A percentile compares a stretch with the other conserved stretches of the same genome.
Conservation (phyloP, 129 eudicot genomes). For the Flaveria ramosissima region DNA sequence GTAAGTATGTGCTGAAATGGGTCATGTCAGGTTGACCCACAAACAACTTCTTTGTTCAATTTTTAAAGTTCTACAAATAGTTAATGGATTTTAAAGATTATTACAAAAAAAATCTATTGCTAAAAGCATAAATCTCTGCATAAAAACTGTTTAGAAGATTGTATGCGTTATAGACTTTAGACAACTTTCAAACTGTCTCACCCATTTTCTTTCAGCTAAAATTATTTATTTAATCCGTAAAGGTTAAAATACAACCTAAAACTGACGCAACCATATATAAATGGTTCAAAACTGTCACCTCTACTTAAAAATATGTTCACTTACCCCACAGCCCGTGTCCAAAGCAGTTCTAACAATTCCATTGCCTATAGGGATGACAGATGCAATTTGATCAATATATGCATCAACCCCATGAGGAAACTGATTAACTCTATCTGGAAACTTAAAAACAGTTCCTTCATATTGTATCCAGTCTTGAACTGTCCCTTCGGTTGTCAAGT, state of each 20-base stretch:
- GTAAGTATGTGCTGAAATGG: neutral
- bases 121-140: neutral
- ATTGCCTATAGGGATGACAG: slow-evolving; percentile 49
- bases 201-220: neutral
- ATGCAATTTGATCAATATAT: slow-evolving; percentile 50
- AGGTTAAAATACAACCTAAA: neutral
- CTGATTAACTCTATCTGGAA: slow-evolving; percentile 49
- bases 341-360: slow-evolving; percentile 49
- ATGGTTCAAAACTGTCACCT: neutral
- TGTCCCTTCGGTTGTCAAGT: slow-evolving; percentile 37
- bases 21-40: neutral
- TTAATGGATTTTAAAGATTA: neutral
- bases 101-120: neutral
- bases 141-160: slow-evolving; percentile 2
- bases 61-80: neutral
- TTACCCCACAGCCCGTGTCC: slow-evolving; percentile 62
- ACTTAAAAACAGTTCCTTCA: slow-evolving; percentile 58
- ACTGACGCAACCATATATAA: neutral
- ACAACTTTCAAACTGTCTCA: neutral
- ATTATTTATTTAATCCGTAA: neutral
- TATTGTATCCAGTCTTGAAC: slow-evolving; percentile 54
- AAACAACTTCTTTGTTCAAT: neutral
- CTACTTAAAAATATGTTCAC: neutral
- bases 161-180: neutral
- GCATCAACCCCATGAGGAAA: slow-evolving; percentile 53